These are phyloP conservation scores for Herpetomonas tarakana DNA, from an alignment of 208 protist species.

Conservation along the genomic window DNA sequence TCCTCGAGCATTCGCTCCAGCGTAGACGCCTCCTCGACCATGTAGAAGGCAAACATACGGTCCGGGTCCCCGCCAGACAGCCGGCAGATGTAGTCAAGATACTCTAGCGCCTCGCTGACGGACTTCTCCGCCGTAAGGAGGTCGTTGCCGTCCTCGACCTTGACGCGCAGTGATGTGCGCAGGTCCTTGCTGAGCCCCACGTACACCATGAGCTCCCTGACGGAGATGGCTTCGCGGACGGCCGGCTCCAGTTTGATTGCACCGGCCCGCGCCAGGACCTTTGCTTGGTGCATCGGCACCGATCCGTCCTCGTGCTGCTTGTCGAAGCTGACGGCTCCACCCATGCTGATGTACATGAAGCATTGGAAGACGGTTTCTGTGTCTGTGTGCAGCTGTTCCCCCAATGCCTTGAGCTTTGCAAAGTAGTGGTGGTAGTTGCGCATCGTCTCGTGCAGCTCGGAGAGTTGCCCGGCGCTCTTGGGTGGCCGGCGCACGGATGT, in stretches of 20 bases:
- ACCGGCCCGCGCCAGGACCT: conserved; percentile 69
- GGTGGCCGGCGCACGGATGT: conserved; percentile 69
- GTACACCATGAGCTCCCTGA: conserved; percentile 61
- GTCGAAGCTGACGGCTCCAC: conserved; percentile 75
- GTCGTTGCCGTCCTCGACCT: conserved; percentile 89
- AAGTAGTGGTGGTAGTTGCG: conserved; percentile 66
- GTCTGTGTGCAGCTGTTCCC: conserved; percentile 33
- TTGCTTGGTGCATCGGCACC: conserved; percentile 91
- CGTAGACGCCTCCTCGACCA: conserved; percentile 74
- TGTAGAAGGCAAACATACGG: conserved; percentile 75
- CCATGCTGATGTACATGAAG: conserved; percentile 83
- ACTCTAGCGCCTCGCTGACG: conserved; percentile 65
- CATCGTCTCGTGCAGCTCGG: conserved; percentile 57
- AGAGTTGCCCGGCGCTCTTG: conserved; percentile 51
- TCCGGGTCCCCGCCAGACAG: conserved; percentile 37
- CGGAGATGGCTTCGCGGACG: conserved; percentile 47
- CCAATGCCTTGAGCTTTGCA: conserved; percentile 32
- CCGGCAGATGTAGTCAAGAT: conserved; percentile 72
- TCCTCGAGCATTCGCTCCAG: conserved; percentile 47
- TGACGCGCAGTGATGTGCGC: conserved; percentile 73
- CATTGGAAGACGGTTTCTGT: conserved; percentile 79
- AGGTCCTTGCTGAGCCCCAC: conserved; percentile 61
- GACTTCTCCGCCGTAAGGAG: conserved; percentile 61
- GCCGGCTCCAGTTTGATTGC: conserved; percentile 67
- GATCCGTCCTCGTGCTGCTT: conserved; percentile 66